Conservation (phyloP, 75 land plant genomes). For the Cryptomeria japonica region DNA sequence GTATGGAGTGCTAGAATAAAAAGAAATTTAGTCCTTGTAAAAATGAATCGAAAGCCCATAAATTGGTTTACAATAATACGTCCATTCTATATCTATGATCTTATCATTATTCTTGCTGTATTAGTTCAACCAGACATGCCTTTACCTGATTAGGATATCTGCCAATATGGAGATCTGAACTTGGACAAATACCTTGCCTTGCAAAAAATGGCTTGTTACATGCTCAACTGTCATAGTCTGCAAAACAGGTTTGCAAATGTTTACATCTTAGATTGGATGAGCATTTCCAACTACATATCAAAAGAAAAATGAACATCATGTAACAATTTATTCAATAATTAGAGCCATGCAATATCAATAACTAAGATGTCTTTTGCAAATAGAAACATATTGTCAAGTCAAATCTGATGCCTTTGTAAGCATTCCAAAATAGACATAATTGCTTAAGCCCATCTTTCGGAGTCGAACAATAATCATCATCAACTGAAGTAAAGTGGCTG, state of each 20-base stretch:
- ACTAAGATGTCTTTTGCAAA: neutral
- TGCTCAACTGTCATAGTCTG: conserved; percentile 54
- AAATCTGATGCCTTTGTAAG: neutral
- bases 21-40: no score
- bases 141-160: conserved; percentile 48
- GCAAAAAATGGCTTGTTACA: conserved; percentile 52
- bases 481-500: neutral
- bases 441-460: neutral
- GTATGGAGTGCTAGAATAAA: neutral
- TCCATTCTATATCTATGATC: neutral
- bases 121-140: neutral
- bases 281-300: neutral
- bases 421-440: neutral
- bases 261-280: neutral
- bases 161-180: conserved; percentile 58
- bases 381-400: neutral
- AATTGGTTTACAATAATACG: neutral
- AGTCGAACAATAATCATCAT: neutral
- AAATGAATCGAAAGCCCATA: neutral
- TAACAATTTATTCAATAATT: neutral
- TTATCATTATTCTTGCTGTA: neutral
- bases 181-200: conserved; percentile 53
- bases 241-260: conserved; percentile 7
- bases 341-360: neutral
- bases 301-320: neutral